Evolutionary conservation across 345 rosid genomes (phyloP).

Genomic region (Moricandia moricandioides): DNA sequence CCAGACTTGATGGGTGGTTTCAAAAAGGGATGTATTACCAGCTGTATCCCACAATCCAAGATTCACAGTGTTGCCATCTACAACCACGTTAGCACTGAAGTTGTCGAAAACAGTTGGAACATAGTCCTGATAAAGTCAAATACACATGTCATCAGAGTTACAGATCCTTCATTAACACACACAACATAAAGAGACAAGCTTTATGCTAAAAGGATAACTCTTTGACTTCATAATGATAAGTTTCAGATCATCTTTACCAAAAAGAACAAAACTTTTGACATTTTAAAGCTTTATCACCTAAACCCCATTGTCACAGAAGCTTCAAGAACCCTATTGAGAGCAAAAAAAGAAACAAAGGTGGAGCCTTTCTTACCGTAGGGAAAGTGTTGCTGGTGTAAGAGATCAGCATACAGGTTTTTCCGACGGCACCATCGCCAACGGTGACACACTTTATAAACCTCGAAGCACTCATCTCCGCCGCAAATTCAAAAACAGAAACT

Average conservation of each 20-base stretch:
- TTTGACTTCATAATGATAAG: too few relatives aligned
- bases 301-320: neutral
- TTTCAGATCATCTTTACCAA: neutral
- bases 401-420: conserved; percentile 93
- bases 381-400: conserved; percentile 98
- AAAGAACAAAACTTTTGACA: neutral
- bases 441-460: conserved; percentile 99
- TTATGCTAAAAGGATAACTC: neutral
- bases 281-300: neutral
- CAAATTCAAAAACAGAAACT: neutral
- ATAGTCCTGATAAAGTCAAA: conserved; percentile 64
- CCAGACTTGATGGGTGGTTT: neutral
- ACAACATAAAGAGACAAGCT: neutral
- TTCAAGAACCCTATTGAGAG: neutral
- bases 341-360: neutral
- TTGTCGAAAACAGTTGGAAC: conserved; percentile 98
- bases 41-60: conserved; percentile 97
- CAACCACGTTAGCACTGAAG: conserved; percentile 98
- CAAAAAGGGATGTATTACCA: conserved; percentile 44
- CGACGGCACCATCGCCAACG: conserved; percentile 97
- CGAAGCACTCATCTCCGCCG: conserved; percentile 72
- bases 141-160: neutral
- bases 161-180: neutral
- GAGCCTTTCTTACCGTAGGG: conserved; percentile 63
- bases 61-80: conserved; percentile 90